Evolutionary conservation across 163 green algal species (phyloP), one percentile per base, ranked within the genome.

Genomic region (Scenedesmus sp.): DNA sequence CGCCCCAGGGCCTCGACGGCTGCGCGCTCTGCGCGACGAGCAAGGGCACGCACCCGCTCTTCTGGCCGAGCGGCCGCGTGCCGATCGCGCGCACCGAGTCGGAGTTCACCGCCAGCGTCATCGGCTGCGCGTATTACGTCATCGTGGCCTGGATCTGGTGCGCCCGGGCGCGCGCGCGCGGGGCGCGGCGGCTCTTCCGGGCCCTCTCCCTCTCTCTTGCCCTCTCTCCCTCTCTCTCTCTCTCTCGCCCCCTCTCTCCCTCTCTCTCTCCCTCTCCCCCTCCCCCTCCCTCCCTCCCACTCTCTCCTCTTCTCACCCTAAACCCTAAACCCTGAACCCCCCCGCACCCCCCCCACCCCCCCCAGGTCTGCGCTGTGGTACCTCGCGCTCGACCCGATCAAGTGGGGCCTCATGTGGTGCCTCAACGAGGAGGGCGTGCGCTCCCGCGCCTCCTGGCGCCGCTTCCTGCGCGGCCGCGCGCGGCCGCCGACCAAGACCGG

Each of bases 341-440:
- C n/a, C n/a, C n/a, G n/a, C n/a, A n/a, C n/a, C n/a, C n/a, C 3
- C 17, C 7, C 2, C 45, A n/a, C 0, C 63, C 53, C 4, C 20
- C 11, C 13, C 63, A 73, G 63, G 63, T 73, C 63, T 0, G 15
- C 44, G 51, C 91, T 96, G 72, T 97, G 89, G 89, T 91, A 95
- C 87, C 36, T 95, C 34, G 83, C 77, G 29, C 86, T 97, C 75
- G 91, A 94, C 82, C 87, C 85, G 48, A 87, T 95, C 75, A 94
- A 94, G 84, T 97, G 88, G 88, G 51, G 72, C 9, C 84, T 96
- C 65, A 88, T 85, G 67, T 96, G 87, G 79, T 53, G 84, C 3
- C 72, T 95, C n/a, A 92, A 96, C 63, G 92, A 95, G 82, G 92
- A 95, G 48, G 91, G 92, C 75, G 88, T 93, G 72, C 86, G 91